Evolutionary conservation across 2,329 filamentous ascomycete species (phyloP), one percentile per base, ranked within the genome.

Genomic region (Plectosphaerella cucumerina): DNA sequence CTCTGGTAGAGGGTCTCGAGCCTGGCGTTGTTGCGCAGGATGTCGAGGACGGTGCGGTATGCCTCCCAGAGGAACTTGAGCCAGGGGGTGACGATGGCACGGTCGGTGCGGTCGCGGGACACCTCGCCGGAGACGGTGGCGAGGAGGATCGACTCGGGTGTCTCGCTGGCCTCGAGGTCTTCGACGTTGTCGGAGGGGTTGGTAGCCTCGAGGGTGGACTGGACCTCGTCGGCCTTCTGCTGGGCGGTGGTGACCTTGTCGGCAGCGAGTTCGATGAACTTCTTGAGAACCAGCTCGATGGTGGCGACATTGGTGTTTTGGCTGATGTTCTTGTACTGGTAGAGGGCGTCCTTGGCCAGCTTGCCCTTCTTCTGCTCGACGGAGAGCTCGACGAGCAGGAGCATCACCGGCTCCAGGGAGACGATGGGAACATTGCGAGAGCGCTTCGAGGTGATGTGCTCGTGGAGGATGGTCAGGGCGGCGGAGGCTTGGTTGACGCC

Each of bases 31-130:
- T 99, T 99, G 78, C 96, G 92, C 65, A 99, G 85, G 65, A 99
- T 99, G 65, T 99, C 94, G 65, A 99, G 82, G 39, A 99, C 94
- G 35, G 94, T 99, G 56, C 94, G 89, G 78, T 99, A 99, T 15
- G 94, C 96, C 79, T 99, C 94, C 94, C 94, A 99, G 56, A 99
- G 80, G 69, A 99, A 99, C 78, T 99, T 99, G 65, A 99, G 84
- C 94, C 94, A 99, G 53, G 94, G 94, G 23, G 94, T 99, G 54
- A 99, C 94, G 64, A 99, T 95, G 66, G 94, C 94, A 64, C 94
- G 87, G 76, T 99, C 94, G 62, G 94, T 99, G 60, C 94, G 89
- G 74, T 99, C 94, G 68, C 90, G 87, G 54, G 93, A 96, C 74
- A 97, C 93, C 76, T 99, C 94, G 58, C 94, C 94, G 37, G 94